These are phyloP conservation scores for Penicillium pancosmium DNA, from an alignment of 495 filamentous ascomycete genomes.

Conservation along the genomic window DNA sequence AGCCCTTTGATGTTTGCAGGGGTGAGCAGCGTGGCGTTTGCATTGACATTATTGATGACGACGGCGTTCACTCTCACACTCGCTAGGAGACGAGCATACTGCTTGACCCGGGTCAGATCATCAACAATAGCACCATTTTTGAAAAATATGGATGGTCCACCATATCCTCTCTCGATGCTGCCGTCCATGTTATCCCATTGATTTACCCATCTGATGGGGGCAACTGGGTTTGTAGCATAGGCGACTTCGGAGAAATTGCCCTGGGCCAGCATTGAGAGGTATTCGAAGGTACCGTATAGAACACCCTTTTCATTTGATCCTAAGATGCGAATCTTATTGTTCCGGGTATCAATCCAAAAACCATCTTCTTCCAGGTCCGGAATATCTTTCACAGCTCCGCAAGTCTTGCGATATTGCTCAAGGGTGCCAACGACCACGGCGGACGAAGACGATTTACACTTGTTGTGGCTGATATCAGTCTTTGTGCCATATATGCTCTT, in stretches of 20 bases:
- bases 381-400: constrained; percentile 31
- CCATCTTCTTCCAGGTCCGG: constrained; percentile 62
- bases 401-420: constrained; percentile 47
- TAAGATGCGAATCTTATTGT: constrained; percentile 55
- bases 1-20: constrained; percentile 62
- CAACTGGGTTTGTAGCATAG: constrained; percentile 58
- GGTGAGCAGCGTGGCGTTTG: constrained; percentile 59
- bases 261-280: constrained; percentile 64
- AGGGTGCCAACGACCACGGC: constrained; percentile 61
- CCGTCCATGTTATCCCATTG: constrained; percentile 78
- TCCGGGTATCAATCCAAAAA: constrained; percentile 58
- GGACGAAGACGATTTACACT: constrained; percentile 28
- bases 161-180: constrained; percentile 70
- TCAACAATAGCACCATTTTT: constrained; percentile 52
- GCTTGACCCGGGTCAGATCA: constrained; percentile 58
- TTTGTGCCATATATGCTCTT: constrained; percentile 53
- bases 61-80: constrained; percentile 68
- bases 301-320: constrained; percentile 70
- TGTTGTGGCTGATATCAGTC: constrained; percentile 34
- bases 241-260: constrained; percentile 59
- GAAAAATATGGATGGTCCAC: constrained; percentile 72
- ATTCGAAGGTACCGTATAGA: constrained; percentile 71
- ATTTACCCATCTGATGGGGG: constrained; percentile 70
- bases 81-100: constrained; percentile 70
- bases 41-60: constrained; percentile 75